These are phyloP conservation scores for Backusella sp. DNA, from an alignment of 192 early-diverging fungal genomes.

Conservation along the genomic window DNA sequence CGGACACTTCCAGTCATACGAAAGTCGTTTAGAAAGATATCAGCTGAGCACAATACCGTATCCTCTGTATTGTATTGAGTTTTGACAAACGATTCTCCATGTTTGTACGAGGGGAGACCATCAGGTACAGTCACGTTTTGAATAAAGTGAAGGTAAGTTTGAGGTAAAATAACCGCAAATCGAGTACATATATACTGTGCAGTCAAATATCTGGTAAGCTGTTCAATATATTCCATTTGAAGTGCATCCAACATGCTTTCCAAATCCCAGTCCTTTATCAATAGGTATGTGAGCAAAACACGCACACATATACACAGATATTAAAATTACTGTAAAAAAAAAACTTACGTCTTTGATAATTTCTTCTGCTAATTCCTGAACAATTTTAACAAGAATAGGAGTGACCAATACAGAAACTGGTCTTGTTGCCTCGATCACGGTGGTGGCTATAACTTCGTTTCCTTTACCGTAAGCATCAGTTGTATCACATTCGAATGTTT, in stretches of 20 bases:
- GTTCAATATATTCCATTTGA: slow-evolving; percentile 61
- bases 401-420: slow-evolving; percentile 62
- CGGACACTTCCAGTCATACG: slow-evolving; percentile 49
- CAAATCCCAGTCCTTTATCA: slow-evolving; percentile 55
- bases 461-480: not conserved
- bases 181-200: slow-evolving; percentile 49
- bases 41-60: slow-evolving; percentile 60
- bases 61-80: slow-evolving; percentile 60
- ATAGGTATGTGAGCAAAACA: slow-evolving; percentile 12
- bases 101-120: slow-evolving; percentile 44
- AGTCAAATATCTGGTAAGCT: slow-evolving; percentile 51
- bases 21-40: slow-evolving; percentile 56
- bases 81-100: slow-evolving; percentile 48
- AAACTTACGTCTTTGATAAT: slow-evolving; percentile 50
- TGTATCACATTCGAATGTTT: slow-evolving; percentile 1
- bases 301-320: not conserved
- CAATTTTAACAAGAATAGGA: slow-evolving; percentile 65
- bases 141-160: slow-evolving; percentile 61
- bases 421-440: slow-evolving; percentile 52
- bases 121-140: slow-evolving; percentile 72
- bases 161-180: slow-evolving; percentile 54
- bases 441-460: slow-evolving; percentile 45
- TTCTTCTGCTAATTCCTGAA: slow-evolving; percentile 61
- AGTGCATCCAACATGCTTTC: slow-evolving; percentile 65
- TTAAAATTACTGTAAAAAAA: not conserved